Percentiles rank a stretch among this genome's conserved stretches.
These are phyloP conservation scores for Lathyrus aphaca DNA, from an alignment of 306 rosid genomes.

Conservation along the genomic window DNA sequence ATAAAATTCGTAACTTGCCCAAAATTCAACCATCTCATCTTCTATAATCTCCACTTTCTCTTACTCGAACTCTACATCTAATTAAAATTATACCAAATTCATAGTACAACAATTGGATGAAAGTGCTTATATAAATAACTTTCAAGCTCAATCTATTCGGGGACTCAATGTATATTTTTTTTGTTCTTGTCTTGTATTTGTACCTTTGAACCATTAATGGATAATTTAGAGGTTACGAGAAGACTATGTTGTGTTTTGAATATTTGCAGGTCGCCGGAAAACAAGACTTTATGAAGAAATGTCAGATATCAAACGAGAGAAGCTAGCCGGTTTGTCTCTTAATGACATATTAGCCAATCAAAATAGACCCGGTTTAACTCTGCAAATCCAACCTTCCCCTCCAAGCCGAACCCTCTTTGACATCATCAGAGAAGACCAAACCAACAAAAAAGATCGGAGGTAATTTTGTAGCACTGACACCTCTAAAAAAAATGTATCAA, in stretches of 20 bases:
- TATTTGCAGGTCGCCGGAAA: conserved; percentile 66
- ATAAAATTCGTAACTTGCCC: conserved; percentile 40
- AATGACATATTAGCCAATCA: conserved; percentile 51
- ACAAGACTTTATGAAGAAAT: conserved; percentile 65
- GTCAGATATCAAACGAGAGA: conserved; percentile 55
- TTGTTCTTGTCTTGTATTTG: neutral
- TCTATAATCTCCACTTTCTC: neutral
- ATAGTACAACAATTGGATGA: neutral
- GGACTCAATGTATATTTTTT: conserved; percentile 41
- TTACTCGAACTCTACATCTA: conserved; percentile 9
- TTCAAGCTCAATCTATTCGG: conserved; percentile 22
- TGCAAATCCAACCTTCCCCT: neutral
- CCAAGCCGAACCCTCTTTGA: conserved; percentile 64
- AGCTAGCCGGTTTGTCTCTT: conserved; percentile 61
- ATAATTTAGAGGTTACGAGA: neutral
- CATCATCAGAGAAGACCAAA: conserved; percentile 56
- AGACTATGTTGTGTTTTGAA: neutral
- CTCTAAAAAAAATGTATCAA: too few species aligned
- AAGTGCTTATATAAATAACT: neutral
- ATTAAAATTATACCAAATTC: conserved; percentile 6
- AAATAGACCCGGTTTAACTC: conserved; percentile 28
- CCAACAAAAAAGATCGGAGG: conserved; percentile 52
- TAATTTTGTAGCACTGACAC: neutral
- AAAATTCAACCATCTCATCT: conserved; percentile 32
- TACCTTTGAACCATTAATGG: neutral